A percentile compares a stretch with the other conserved stretches of the same genome.
These are phyloP conservation scores for Aureobasidium melanogenum DNA, from an alignment of 2,329 filamentous ascomycete species.

Conservation along the genomic window DNA sequence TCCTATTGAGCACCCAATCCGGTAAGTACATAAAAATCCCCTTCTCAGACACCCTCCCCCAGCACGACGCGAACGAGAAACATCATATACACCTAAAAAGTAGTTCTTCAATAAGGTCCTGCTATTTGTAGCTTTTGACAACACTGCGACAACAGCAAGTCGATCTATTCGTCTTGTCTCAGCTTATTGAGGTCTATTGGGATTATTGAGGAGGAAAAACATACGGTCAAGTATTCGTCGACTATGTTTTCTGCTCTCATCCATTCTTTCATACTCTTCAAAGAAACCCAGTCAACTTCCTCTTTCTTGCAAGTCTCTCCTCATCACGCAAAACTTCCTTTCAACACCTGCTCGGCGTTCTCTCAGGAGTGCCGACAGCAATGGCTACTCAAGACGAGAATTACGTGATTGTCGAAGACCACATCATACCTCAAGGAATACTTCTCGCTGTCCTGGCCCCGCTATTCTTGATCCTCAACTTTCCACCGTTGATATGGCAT, in stretches of 20 bases:
- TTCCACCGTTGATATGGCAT: constrained; percentile 53
- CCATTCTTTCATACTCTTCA: background rate
- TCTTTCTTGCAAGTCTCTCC: background rate
- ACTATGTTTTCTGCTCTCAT: background rate
- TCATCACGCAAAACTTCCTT: background rate
- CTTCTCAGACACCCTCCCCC: background rate
- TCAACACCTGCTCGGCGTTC: background rate
- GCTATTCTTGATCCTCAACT: constrained; percentile 43
- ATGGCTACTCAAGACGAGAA: background rate
- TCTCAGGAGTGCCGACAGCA: background rate
- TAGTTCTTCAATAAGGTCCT: background rate
- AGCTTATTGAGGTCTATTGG: constrained; percentile 1
- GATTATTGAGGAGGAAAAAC: background rate
- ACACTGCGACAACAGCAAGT: background rate
- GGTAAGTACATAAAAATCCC: background rate
- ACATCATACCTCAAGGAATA: constrained; percentile 27
- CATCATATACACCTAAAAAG: background rate
- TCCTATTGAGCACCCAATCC: constrained; percentile 15
- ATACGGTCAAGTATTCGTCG: background rate
- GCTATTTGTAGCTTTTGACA: background rate
- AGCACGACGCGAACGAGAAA: background rate
- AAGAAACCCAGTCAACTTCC: background rate
- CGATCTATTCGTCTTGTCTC: background rate
- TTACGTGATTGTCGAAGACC: background rate
- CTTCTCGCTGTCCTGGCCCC: constrained; percentile 42